Evolutionary conservation across 768 basidiomycete genomes (phyloP), one percentile per base, ranked within the genome.

Genomic region (Nidularia pulvinata): DNA sequence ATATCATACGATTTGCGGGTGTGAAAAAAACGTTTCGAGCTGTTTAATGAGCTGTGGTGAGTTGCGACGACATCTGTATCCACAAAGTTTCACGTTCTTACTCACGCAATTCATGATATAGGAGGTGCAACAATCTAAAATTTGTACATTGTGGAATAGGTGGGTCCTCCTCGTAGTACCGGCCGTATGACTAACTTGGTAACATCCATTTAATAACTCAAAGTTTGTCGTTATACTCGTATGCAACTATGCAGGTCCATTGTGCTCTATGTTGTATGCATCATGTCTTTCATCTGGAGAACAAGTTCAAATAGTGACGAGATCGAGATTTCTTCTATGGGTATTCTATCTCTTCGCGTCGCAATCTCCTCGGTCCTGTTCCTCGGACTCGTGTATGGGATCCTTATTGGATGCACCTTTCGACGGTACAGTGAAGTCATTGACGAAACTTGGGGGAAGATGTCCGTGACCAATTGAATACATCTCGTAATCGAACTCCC

Each of bases 111-210:
- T 39, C 37, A 39, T 39, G 37, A n/a, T 19, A 22, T 55, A 88
- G 85, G 86, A 90, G 62, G 84, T 87, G 14, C 76, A 79, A 44
- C 66, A 67, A 49, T 67, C 63, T 2, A 71, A 64, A 50, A 72
- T 68, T 0, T 58, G 61, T 10, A 68, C 71, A 6, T 67, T 62
- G 57, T 71, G 72, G 72, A 73, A 71, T 33, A 69, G 69, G 7
- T 73, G 70, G 70, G 69, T 71, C 4, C 51, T 73, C 1, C 55
- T 73, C 1, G 69, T 70, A 6, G 71, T 86, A 72, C 89, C 89
- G 0, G 82, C 79, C 0, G 68, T 89, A 9, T 91, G 86, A 84
- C 79, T 89, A 52, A 79, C 86, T 6, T 91, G 87, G 87, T 84
- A 10, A 52, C 3, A 63, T 55, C 3, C 1, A 10, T 9, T 34